phyloP scores from a whole-genome alignment of 192 early-diverging fungal species.

The Coemansia erecta region DNA sequence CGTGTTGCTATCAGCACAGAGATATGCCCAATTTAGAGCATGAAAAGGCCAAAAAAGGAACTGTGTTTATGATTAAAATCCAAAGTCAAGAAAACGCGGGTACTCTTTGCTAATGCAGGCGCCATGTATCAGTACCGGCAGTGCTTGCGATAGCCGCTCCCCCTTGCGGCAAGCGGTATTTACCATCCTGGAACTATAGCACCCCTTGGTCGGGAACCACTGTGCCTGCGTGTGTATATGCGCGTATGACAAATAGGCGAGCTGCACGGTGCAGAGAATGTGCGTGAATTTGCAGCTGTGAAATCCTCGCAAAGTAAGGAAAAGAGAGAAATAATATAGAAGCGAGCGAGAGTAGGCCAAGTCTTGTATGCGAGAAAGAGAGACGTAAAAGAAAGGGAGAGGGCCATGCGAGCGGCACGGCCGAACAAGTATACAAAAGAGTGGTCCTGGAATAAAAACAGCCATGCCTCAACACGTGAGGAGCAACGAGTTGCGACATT shows the following conservation, averaged over 20 bases:
- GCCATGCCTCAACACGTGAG: conserved; percentile 1
- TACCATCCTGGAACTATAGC: conserved; percentile 1
- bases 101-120: too few species aligned
- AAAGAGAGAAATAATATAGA: too few species aligned
- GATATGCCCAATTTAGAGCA: not conserved
- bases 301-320: too few species aligned
- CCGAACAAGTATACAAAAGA: not conserved
- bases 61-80: too few species aligned
- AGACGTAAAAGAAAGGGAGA: not conserved
- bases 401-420: not conserved
- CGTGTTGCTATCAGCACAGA: not conserved
- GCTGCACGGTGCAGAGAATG: too few species aligned
- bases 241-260: not conserved
- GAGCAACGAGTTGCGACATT: conserved; percentile 3
- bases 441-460: not conserved
- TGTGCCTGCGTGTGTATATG: not conserved
- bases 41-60: not conserved
- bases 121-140: too few species aligned
- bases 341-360: too few species aligned
- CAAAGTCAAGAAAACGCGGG: too few species aligned
- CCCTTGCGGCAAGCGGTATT: not conserved
- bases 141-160: too few species aligned
- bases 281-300: too few species aligned
- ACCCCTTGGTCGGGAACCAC: not conserved
- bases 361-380: not conserved